A percentile compares a stretch with the other conserved stretches of the same genome.
phyloP scores from a whole-genome alignment of 2,329 filamentous ascomycete species.

The Xylaria sp. region DNA sequence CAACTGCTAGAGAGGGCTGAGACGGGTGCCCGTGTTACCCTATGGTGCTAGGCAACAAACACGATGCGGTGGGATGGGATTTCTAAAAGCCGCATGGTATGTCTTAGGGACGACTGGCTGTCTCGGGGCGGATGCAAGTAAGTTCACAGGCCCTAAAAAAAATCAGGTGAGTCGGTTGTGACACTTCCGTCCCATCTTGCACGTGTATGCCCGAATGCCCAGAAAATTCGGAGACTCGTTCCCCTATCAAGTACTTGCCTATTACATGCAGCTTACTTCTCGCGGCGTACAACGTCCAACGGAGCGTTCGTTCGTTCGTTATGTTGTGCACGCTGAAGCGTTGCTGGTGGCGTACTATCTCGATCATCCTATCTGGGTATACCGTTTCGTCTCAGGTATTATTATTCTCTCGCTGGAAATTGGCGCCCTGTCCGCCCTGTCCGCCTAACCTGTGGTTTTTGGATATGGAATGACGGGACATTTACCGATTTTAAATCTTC shows the following conservation, averaged over 20 bases:
- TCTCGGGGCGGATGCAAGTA: conserved; percentile 20
- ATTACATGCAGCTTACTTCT: conserved; percentile 22
- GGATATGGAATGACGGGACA: conserved; percentile 6
- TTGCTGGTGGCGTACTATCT: background rate
- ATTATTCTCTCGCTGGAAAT: background rate
- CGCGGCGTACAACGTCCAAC: background rate
- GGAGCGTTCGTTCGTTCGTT: background rate
- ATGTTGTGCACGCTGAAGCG: background rate
- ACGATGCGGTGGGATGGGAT: conserved; percentile 19
- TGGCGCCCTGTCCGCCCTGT: background rate
- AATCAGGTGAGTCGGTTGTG: conserved; percentile 26
- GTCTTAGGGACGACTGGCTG: conserved; percentile 20
- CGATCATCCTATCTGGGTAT: background rate
- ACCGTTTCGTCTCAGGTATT: background rate
- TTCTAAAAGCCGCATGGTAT: conserved; percentile 22
- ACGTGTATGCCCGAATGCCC: conserved; percentile 20
- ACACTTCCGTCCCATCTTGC: conserved; percentile 17
- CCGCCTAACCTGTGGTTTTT: background rate
- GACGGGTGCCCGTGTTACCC: background rate
- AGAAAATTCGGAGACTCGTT: conserved; percentile 26
- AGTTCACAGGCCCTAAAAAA: conserved; percentile 4
- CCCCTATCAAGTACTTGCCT: conserved; percentile 28
- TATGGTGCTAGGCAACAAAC: background rate
- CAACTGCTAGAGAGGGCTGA: background rate
- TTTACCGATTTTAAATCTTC: conserved; percentile 23